Evolutionary conservation across 257 asterid species (phyloP).

Genomic region (Primulina eburnea): DNA sequence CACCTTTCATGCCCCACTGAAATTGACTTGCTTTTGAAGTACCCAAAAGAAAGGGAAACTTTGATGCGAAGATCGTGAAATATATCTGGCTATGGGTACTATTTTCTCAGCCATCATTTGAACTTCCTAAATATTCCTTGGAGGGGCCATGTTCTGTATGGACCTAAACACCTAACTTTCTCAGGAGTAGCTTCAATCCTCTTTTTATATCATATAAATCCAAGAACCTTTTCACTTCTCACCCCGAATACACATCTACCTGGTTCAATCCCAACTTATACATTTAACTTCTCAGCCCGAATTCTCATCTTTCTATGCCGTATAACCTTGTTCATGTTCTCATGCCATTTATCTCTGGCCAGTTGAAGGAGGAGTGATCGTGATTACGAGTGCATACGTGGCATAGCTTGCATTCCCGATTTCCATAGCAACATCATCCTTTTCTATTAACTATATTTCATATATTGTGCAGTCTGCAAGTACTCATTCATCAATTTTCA

Average conservation of each 20-base stretch:
- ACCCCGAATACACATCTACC: not conserved
- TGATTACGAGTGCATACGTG: not conserved
- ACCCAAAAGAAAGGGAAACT: not conserved
- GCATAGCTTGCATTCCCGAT: not conserved
- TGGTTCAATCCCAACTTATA: not conserved
- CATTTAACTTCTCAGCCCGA: not conserved
- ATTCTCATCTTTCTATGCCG: not conserved
- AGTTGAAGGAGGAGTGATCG: not conserved
- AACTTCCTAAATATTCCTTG: not conserved
- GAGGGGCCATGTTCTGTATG: not conserved
- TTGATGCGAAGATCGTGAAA: not conserved
- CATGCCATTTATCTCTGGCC: not conserved
- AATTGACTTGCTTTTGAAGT: too few relatives aligned
- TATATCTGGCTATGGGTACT: not conserved
- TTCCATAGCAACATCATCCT: too few relatives aligned
- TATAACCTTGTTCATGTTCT: not conserved
- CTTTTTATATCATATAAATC: not conserved
- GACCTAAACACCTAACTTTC: not conserved
- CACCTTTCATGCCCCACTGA: not conserved
- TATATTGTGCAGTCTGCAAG: too few relatives aligned
- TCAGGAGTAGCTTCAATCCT: not conserved
- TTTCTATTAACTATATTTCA: too few relatives aligned
- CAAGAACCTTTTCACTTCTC: not conserved
- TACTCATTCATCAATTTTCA: too few relatives aligned
- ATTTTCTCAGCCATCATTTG: not conserved